A percentile compares a stretch with the other conserved stretches of the same genome.
Conservation (phyloP, 345 rosid genomes). For the Citropsis articulata region DNA sequence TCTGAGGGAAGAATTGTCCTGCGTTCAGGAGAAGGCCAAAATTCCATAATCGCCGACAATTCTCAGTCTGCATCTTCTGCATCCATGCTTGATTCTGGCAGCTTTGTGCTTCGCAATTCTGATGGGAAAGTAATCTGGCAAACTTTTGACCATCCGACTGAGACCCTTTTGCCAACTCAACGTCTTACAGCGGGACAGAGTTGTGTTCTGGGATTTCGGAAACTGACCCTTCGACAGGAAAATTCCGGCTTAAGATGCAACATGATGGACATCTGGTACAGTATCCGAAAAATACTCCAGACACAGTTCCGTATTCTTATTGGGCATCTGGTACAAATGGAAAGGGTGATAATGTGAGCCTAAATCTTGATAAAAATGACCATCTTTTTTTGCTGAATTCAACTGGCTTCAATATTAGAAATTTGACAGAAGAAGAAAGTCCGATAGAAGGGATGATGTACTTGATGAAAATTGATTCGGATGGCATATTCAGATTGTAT, state of each 20-base stretch:
- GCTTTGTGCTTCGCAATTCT: constrained; percentile 29
- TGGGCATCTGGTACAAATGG: neutral
- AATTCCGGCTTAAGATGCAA: constrained; percentile 21
- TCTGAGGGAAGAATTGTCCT: constrained; percentile 7
- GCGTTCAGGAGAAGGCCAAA: neutral
- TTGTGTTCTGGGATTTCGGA: constrained; percentile 15
- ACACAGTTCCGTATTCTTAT: neutral
- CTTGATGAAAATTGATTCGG: constrained; percentile 3
- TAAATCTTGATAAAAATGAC: neutral
- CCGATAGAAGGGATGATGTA: neutral
- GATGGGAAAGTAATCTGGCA: constrained; percentile 18
- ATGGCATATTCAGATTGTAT: neutral
- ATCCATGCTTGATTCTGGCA: constrained; percentile 31
- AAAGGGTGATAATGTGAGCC: neutral
- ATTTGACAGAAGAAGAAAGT: neutral
- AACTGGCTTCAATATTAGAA: constrained; percentile 2
- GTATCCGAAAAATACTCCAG: neutral
- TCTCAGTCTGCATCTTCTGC: constrained; percentile 5
- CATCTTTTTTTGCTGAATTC: constrained; percentile 5
- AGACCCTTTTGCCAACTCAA: constrained; percentile 13
- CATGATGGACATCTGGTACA: constrained; percentile 21
- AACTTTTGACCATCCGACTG: constrained; percentile 20
- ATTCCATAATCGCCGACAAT: neutral
- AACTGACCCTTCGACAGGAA: constrained; percentile 11
- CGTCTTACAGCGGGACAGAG: neutral